These are phyloP conservation scores for Verticillium zaregamsianum DNA, from an alignment of 2,329 filamentous ascomycete species.

Conservation along the genomic window DNA sequence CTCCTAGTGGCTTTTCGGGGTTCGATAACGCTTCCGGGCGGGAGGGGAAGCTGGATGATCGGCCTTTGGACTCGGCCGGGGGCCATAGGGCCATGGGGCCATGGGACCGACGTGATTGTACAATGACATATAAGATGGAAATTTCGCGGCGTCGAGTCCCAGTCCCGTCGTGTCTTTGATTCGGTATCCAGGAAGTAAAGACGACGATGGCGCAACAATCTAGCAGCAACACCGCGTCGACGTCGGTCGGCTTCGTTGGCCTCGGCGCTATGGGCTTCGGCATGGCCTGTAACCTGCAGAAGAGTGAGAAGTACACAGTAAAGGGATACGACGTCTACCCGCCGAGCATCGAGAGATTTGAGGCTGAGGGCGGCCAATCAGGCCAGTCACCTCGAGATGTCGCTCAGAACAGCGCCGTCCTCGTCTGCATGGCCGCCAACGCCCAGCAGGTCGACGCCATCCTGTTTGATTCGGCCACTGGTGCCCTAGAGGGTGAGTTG, in stretches of 20 bases:
- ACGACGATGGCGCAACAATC: background rate
- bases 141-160: background rate
- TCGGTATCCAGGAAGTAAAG: background rate
- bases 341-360: slow-evolving; percentile 24
- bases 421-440: slow-evolving; percentile 74
- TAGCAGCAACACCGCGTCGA: slow-evolving; percentile 7
- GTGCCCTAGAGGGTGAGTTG: slow-evolving; percentile 30
- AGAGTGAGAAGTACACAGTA: slow-evolving; percentile 50
- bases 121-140: background rate
- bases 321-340: slow-evolving; percentile 28
- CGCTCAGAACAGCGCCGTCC: slow-evolving; percentile 44
- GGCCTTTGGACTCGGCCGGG: background rate
- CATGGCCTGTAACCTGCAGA: slow-evolving; percentile 72
- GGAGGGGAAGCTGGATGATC: background rate
- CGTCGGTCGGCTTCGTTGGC: slow-evolving; percentile 36
- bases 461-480: slow-evolving; percentile 54
- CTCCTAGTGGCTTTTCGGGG: background rate
- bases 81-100: background rate
- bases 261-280: slow-evolving; percentile 80
- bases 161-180: background rate
- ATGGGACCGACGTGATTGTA: background rate
- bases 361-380: slow-evolving; percentile 17
- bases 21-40: background rate
- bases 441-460: slow-evolving; percentile 64
- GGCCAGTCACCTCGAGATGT: slow-evolving; percentile 23